phyloP scores from a whole-genome alignment of 2,329 filamentous ascomycete genomes.

The Fonsecaea monophora region DNA sequence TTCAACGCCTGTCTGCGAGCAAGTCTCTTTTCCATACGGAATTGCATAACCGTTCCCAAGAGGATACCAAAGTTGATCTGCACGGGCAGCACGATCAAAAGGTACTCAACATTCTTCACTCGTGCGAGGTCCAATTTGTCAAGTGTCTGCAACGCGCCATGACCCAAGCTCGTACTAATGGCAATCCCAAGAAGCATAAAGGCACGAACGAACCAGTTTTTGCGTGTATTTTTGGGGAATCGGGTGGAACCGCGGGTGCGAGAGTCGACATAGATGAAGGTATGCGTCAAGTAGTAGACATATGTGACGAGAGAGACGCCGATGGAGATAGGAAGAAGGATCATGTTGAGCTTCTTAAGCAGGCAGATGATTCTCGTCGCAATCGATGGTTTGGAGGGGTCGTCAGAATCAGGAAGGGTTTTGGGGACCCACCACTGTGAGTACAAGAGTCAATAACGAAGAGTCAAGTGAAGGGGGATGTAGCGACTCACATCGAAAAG shows the following conservation, averaged over 20 bases:
- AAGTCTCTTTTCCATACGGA: slow-evolving; percentile 37
- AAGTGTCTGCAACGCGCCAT: slow-evolving; percentile 36
- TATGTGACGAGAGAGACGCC: slow-evolving; percentile 32
- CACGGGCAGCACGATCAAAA: slow-evolving; percentile 36
- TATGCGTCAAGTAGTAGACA: slow-evolving; percentile 31
- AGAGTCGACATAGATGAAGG: slow-evolving; percentile 38
- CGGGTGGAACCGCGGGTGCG: slow-evolving; percentile 27
- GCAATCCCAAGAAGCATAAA: slow-evolving; percentile 35
- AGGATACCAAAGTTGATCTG: slow-evolving; percentile 39
- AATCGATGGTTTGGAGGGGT: slow-evolving; percentile 21
- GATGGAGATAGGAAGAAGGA: slow-evolving; percentile 37
- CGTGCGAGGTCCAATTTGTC: slow-evolving; percentile 36
- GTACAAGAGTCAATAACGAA: not conserved
- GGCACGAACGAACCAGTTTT: slow-evolving; percentile 39
- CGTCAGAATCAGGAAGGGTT: slow-evolving; percentile 10
- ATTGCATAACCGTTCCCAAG: slow-evolving; percentile 36
- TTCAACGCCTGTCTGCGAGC: slow-evolving; percentile 27
- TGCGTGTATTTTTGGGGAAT: slow-evolving; percentile 35
- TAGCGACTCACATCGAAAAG: slow-evolving; percentile 36
- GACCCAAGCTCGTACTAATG: slow-evolving; percentile 31
- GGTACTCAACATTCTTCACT: slow-evolving; percentile 38
- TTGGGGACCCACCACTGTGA: slow-evolving; percentile 39
- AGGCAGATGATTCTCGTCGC: slow-evolving; percentile 27
- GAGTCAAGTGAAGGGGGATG: not conserved
- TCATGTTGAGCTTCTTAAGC: slow-evolving; percentile 36